A percentile compares a stretch with the other conserved stretches of the same genome.
phyloP scores from a whole-genome alignment of 169 alveolate species.

The Eimeria necatrix region DNA sequence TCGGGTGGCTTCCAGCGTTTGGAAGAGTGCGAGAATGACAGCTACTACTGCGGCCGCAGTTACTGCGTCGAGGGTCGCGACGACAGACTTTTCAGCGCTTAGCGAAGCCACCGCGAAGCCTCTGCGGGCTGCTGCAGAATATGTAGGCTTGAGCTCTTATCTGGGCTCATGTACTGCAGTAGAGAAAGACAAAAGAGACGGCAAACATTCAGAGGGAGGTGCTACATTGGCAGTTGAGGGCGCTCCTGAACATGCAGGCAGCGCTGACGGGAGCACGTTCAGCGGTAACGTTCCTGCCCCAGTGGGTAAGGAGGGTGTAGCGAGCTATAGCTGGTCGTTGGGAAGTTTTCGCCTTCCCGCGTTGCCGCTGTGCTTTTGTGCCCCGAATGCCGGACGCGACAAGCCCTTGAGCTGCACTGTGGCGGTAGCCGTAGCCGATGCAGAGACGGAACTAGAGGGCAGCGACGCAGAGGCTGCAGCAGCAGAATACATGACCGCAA shows the following conservation, averaged over 20 bases:
- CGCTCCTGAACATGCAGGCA: not conserved
- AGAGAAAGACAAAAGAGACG: not conserved
- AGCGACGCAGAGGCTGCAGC: constrained; percentile 59
- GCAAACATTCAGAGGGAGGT: not conserved
- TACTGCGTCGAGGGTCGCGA: constrained; percentile 37
- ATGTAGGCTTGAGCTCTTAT: not conserved
- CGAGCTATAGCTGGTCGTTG: not conserved
- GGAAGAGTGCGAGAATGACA: constrained; percentile 31
- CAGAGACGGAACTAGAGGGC: constrained; percentile 48
- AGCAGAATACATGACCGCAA: not conserved
- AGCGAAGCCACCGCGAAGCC: constrained; percentile 40
- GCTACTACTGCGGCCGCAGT: constrained; percentile 63
- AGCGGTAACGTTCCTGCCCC: not conserved
- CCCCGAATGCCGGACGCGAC: not conserved
- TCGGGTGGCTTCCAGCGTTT: constrained; percentile 12
- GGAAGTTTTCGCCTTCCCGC: constrained; percentile 31
- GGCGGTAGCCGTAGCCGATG: constrained; percentile 10
- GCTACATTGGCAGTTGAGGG: not conserved
- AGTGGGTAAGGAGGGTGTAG: not conserved
- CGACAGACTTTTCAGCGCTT: constrained; percentile 25
- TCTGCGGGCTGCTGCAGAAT: constrained; percentile 25
- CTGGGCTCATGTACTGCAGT: not conserved
- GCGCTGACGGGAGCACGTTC: not conserved
- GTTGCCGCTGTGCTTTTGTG: constrained; percentile 1
- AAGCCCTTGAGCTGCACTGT: constrained; percentile 30